Percentiles rank a stretch among this genome's conserved stretches.
Conservation (phyloP, 257 asterid genomes). For the Salvia splendens region DNA sequence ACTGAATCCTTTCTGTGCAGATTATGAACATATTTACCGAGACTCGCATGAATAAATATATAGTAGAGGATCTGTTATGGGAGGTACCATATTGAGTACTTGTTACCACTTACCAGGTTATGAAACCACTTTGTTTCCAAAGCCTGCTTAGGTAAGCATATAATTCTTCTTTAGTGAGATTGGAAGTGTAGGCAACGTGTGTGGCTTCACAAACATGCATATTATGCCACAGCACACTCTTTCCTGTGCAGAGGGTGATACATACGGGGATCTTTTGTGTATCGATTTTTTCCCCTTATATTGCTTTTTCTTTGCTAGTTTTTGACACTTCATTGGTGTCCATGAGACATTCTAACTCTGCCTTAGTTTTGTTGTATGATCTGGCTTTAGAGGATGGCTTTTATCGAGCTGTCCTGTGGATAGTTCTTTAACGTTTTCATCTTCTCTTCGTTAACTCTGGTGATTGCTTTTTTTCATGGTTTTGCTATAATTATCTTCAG, state of each 20-base stretch:
- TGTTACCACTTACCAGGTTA: slow-evolving; percentile 37
- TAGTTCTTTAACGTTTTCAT: not conserved
- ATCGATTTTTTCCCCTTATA: not conserved
- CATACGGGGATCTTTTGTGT: no score
- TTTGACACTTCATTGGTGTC: not conserved
- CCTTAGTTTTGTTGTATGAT: slow-evolving; percentile 1
- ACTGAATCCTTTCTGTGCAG: slow-evolving; percentile 72
- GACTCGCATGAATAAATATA: slow-evolving; percentile 45
- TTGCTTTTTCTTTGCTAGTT: not conserved
- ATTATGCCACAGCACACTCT: not conserved
- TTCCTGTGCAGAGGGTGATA: no score
- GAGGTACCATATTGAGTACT: slow-evolving; percentile 43
- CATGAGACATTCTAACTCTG: not conserved
- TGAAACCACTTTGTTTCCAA: slow-evolving; percentile 40
- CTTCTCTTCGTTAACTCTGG: slow-evolving; percentile 15
- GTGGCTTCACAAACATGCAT: slow-evolving; percentile 1
- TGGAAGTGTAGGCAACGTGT: not conserved
- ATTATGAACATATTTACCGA: slow-evolving; percentile 48
- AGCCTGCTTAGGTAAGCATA: slow-evolving; percentile 45
- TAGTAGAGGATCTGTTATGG: slow-evolving; percentile 44
- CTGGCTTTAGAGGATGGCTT: not conserved
- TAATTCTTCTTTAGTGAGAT: slow-evolving; percentile 23
- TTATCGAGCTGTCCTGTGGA: not conserved
- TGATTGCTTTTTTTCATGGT: not conserved
- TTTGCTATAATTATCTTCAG: slow-evolving; percentile 1